Evolutionary conservation across 106 monocot species (phyloP), one percentile per base, ranked within the genome.

Genomic region (Phalaenopsis aphrodite): DNA sequence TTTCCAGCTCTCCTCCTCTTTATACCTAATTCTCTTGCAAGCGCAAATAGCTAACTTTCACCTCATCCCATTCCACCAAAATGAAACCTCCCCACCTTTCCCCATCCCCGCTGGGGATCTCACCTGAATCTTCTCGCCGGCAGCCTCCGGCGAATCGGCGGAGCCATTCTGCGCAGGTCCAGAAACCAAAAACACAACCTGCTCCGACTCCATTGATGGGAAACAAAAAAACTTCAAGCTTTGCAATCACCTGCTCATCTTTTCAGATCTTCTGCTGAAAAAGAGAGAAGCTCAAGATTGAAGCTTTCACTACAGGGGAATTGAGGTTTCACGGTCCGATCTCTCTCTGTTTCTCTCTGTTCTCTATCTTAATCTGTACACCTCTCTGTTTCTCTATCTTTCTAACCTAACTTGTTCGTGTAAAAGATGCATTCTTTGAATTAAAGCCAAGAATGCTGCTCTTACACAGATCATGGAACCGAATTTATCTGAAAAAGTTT

Each of bases 311-410:
- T 45, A 43, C 74, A 17, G 74, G 74, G 74, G 74, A 74, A 74
- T 74, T 74, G 74, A 74, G 74, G 42, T 42, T 74, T 74, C 42
- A 74, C 43, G 74, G 74, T 74, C 74, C 74, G 74, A 74, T 74
- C 43, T 74, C 74, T 74, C 12, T 43, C 74, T 74, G 8, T 43
- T 43, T 74, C 7, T 39, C 38, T 38, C 69, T 52, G 30, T 10
- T 11, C 38, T 69, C 19, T 69, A 14, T 69, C 38, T 69, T 12
- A 7, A 2, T 15, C 12, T 38, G 37, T 37, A 69, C 38, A 39
- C 12, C 30, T 9, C 38, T 3, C 12, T 38, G 37, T 14, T 69
- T 12, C 14, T 21, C 69, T 67, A 19, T 58, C 58, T n/a, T 64
- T 8, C 9, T n/a, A 64, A 5, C 23, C n/a, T 5, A 52, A 52